Evolutionary conservation across 805 yeast genomes (phyloP), one percentile per base, ranked within the genome.

Genomic region (Saturnispora ahearnii): DNA sequence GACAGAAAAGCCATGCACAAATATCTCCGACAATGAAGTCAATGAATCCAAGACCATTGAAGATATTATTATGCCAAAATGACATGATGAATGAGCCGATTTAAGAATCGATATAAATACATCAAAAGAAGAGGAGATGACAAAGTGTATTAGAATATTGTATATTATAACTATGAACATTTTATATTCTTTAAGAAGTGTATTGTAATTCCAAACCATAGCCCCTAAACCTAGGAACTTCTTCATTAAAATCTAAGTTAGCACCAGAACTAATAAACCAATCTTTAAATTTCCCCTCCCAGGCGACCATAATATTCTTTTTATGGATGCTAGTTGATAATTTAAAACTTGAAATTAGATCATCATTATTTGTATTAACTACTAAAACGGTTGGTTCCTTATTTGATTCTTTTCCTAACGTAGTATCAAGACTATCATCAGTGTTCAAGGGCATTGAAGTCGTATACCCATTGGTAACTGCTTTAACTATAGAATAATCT

Each of bases 281-380:
- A 41, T 87, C 95, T 58, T 84, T 82, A 58, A 78, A 79, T 53
- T 84, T 78, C 0, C 97, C 96, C 59, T 87, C 96, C 96, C 97
- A 91, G 42, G 87, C 67, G 5, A 89, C 45, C 52, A 78, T 79
- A 12, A 87, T 57, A 52, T 78, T 73, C 55, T 72, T 74, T 46
- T 81, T 83, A 42, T 78, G 80, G 30, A 87, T 55, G 41, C 88
- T 81, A 0, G 93, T 79, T 49, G 90, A 77, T 3, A 82, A 66
- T 62, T 87, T 89, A 56, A 89, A 64, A 12, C 87, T 91, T 51
- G 87, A 81, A n/a, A 54, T 46, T 22, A 50, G 52, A 3, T 48
- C 53, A 31, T 49, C 48, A 18, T 49, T 43, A 4, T 12, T 29
- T 9, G 30, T 29, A 9, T 34, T 34, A 3, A 42, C 46, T 15